Evolutionary conservation across 805 yeast genomes (phyloP).

Genomic region (Wickerhamomyces subpelliculosus): DNA sequence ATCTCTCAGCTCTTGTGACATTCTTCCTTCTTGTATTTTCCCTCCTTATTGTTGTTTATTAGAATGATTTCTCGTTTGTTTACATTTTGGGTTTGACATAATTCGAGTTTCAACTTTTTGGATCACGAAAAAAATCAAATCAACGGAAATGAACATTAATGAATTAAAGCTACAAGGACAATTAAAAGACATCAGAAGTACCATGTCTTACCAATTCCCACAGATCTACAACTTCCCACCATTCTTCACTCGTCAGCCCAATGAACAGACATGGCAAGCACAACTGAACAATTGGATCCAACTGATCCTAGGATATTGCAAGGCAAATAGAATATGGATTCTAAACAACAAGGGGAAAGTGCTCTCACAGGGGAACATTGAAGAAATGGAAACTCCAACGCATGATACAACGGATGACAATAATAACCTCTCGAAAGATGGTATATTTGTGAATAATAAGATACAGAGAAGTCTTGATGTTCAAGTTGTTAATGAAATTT

Average conservation of each 20-base stretch:
- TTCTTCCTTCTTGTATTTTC: not conserved
- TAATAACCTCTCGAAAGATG: constrained; percentile 18
- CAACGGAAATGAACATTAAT: not conserved
- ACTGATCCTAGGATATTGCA: constrained; percentile 56
- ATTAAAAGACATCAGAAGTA: not conserved
- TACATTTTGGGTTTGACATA: not conserved
- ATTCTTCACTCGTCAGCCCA: constrained; percentile 83
- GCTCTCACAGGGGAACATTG: constrained; percentile 14
- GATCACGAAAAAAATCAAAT: not conserved
- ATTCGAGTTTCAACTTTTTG: too few relatives aligned
- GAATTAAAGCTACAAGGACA: too few relatives aligned
- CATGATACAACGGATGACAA: constrained; percentile 5
- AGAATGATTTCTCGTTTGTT: not conserved
- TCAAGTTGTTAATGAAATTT: constrained; percentile 49
- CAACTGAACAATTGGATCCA: constrained; percentile 77
- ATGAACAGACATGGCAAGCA: constrained; percentile 65
- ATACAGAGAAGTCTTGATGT: constrained; percentile 49
- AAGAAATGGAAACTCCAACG: constrained; percentile 22
- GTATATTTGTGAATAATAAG: constrained; percentile 42
- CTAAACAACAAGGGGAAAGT: constrained; percentile 33
- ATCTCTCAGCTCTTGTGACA: not conserved
- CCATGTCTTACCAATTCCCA: constrained; percentile 31
- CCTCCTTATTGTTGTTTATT: not conserved
- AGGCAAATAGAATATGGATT: constrained; percentile 47
- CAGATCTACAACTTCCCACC: constrained; percentile 79